Percentiles rank a stretch among this genome's conserved stretches.
Conservation (phyloP, 352 stramenopile genomes). For the Pythium utonaiense region DNA sequence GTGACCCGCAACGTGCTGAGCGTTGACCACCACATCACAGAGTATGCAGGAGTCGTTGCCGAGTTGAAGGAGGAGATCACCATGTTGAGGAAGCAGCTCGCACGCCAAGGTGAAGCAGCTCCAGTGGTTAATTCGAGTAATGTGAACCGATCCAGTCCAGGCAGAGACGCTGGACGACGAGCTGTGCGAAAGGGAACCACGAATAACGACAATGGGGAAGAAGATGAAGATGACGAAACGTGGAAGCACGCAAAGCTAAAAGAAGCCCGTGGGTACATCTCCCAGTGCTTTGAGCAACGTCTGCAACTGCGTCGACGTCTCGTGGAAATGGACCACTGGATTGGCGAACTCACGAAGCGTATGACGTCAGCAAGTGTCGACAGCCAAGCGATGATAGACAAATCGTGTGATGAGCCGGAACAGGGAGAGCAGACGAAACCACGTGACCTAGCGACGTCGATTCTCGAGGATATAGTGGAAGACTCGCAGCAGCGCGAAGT, state of each 20-base stretch:
- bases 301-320: constrained; percentile 71
- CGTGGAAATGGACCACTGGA: constrained; percentile 67
- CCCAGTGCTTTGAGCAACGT: constrained; percentile 83
- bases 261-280: constrained; percentile 41
- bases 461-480: constrained; percentile 15
- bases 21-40: constrained; percentile 82
- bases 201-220: neutral
- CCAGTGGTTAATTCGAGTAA: neutral
- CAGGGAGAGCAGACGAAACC: neutral
- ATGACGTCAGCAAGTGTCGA: neutral
- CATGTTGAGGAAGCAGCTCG: constrained; percentile 65
- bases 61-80: constrained; percentile 85
- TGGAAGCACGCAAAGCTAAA: constrained; percentile 22
- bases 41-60: constrained; percentile 85
- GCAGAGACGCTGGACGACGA: neutral
- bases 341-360: constrained; percentile 5
- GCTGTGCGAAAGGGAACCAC: neutral
- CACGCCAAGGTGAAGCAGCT: constrained; percentile 9
- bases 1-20: constrained; percentile 84
- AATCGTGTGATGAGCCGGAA: neutral
- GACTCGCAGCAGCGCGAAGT: constrained; percentile 2
- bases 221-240: constrained; percentile 3
- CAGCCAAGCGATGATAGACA: neutral
- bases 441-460: constrained; percentile 10
- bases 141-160: neutral